These are phyloP conservation scores for Zopfia rhizophila DNA, from an alignment of 2,329 filamentous ascomycete species.

Conservation along the genomic window DNA sequence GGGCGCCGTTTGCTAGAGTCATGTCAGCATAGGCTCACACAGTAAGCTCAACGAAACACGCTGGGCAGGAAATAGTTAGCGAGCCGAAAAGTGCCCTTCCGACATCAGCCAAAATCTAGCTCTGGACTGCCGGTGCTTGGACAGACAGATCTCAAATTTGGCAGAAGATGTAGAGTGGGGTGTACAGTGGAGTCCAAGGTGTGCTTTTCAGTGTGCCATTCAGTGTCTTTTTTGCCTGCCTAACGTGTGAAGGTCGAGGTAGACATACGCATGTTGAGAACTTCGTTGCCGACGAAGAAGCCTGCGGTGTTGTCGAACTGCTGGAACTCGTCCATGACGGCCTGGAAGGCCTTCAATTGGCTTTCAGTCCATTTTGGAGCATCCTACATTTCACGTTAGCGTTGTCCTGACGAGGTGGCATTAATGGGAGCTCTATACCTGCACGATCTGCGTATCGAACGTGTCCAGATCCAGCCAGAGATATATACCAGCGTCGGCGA, in stretches of 20 bases:
- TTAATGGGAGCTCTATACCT: slow-evolving; percentile 55
- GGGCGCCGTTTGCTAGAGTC: slow-evolving; percentile 57
- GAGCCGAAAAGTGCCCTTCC: no score
- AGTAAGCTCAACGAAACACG: no score
- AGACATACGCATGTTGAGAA: slow-evolving; percentile 67
- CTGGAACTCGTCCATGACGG: slow-evolving; percentile 81
- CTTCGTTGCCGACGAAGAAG: slow-evolving; percentile 90
- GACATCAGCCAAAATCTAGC: no score
- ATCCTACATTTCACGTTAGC: slow-evolving; percentile 53
- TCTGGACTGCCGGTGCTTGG: no score
- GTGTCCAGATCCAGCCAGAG: slow-evolving; percentile 85
- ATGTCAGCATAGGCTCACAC: no score
- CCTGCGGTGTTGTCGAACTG: slow-evolving; percentile 82
- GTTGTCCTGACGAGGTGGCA: slow-evolving; percentile 21
- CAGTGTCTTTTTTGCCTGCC: not conserved
- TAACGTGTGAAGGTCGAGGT: not conserved
- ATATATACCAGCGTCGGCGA: slow-evolving; percentile 84
- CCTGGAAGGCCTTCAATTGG: slow-evolving; percentile 74
- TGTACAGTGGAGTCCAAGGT: no score
- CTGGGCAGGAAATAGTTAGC: no score
- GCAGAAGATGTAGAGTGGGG: slow-evolving; percentile 1
- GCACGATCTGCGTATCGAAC: slow-evolving; percentile 70
- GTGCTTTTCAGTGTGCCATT: not conserved
- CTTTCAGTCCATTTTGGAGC: slow-evolving; percentile 76
- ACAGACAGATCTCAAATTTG: no score